These are phyloP conservation scores for Lachnellula arida DNA, from an alignment of 2,329 filamentous ascomycete species.

Conservation along the genomic window DNA sequence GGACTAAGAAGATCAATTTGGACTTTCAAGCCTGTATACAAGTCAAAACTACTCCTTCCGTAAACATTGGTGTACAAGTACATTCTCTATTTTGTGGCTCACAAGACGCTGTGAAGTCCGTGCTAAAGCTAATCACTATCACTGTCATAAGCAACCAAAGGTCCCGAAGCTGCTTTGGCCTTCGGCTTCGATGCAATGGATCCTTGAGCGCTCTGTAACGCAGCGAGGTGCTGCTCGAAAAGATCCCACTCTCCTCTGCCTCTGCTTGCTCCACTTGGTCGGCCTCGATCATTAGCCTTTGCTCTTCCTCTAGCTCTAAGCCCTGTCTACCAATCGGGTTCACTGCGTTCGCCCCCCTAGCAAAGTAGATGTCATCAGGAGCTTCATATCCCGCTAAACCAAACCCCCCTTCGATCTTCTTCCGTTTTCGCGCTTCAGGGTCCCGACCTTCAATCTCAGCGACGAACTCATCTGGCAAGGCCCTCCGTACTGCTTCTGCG, in stretches of 20 bases:
- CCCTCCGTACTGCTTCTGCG: slow-evolving; percentile 84
- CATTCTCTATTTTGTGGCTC: not conserved
- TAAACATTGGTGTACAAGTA: not conserved
- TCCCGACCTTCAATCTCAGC: slow-evolving; percentile 92
- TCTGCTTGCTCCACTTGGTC: slow-evolving; percentile 37
- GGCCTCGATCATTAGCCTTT: slow-evolving; percentile 50
- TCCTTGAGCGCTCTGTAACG: slow-evolving; percentile 58
- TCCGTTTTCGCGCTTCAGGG: slow-evolving; percentile 78
- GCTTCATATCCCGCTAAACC: slow-evolving; percentile 75
- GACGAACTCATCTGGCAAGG: slow-evolving; percentile 83
- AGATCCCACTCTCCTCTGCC: slow-evolving; percentile 56
- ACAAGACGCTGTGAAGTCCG: not conserved
- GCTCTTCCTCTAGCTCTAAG: slow-evolving; percentile 59
- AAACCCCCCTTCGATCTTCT: slow-evolving; percentile 85
- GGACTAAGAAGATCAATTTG: no score
- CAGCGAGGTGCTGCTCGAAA: slow-evolving; percentile 80
- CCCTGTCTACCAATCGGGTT: slow-evolving; percentile 55
- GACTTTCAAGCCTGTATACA: not conserved
- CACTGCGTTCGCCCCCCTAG: slow-evolving; percentile 66
- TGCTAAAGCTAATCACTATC: slow-evolving; percentile 60
- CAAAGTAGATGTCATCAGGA: slow-evolving; percentile 90
- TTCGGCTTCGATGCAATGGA: slow-evolving; percentile 46
- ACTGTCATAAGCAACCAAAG: slow-evolving; percentile 84
- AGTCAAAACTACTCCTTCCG: not conserved
- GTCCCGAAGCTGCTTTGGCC: slow-evolving; percentile 56